Base-by-base conservation (phyloP, 192 early-diverging fungal species). In the Backusella parvicylindrica region DNA sequence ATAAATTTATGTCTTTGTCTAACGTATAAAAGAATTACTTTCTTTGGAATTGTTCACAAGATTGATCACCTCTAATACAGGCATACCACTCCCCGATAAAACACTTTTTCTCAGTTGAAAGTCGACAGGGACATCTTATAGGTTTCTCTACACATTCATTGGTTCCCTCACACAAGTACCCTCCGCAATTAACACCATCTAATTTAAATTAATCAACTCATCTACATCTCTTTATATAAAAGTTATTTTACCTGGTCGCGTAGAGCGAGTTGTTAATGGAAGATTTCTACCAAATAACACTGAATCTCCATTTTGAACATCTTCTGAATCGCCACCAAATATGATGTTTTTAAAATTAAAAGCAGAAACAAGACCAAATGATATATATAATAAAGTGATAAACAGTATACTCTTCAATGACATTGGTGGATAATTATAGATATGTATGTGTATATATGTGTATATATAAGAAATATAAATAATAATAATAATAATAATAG, bases 31-130 rank as follows among this genome's bases (percentile, higher is more conserved):
- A 1, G 16, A 41, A 41, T 41, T 41, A 37, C 16, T 13, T 30
- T 37, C 40, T 30, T 38, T 73, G 31, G 8, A 73, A 16, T 5
- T 30, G 35, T 1, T 65, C 37, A 56, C 72, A 73, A 8, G 53
- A 37, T 28, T 73, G 47, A 28, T 73, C 56, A 28, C 72, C 72
- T 53, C 56, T 8, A 40, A 73, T 64, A 11, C 72, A 73, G 38
- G 36, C 30, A 64, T 64, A 73, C 72, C 72, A 73, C 30, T 73
- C 72, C 5, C 60, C 60, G 9, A 73, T 16, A 32, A 11, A 31
- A n/a, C 72, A 73, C 28, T 73, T 73, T 18, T 64, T 73, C 11
- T 73, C 53, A 1, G 72, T 73, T 16, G 35, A 5, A 18, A 38
- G n/a, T 38, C 23, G 53, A 73, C 72, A 73, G 11, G 72, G 72